Conservation (phyloP, 495 filamentous ascomycete species). For the Penicillium roqueforti region DNA sequence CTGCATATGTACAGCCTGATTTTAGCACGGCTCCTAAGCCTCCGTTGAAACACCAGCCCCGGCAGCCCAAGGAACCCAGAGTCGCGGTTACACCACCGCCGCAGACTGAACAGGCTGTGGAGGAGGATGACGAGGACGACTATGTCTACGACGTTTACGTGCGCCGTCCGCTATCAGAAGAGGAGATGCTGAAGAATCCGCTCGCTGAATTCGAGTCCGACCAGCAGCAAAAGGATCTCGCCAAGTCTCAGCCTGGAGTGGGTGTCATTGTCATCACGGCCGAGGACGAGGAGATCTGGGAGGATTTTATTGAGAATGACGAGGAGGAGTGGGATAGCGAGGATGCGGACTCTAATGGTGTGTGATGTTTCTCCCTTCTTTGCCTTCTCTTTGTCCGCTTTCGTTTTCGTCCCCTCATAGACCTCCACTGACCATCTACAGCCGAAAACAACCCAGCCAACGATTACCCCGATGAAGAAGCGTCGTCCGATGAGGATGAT, state of each 20-base stretch:
- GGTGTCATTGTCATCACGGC: constrained; percentile 57
- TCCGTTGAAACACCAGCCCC: constrained; percentile 38
- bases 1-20: neutral
- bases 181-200: constrained; percentile 30
- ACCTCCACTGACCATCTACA: constrained; percentile 16
- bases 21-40: constrained; percentile 22
- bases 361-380: constrained; percentile 3
- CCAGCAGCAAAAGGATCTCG: constrained; percentile 29
- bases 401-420: neutral
- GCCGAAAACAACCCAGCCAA: constrained; percentile 63
- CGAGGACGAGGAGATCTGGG: constrained; percentile 57
- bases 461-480: constrained; percentile 65
- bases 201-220: constrained; percentile 29
- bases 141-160: constrained; percentile 65
- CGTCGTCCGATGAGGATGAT: constrained; percentile 52
- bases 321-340: constrained; percentile 58
- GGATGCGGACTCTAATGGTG: constrained; percentile 60
- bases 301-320: constrained; percentile 50
- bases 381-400: neutral
- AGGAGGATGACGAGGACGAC: constrained; percentile 45
- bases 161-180: constrained; percentile 38
- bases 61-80: constrained; percentile 31
- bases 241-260: constrained; percentile 38
- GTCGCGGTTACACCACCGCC: constrained; percentile 9
- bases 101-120: constrained; percentile 11